Evolutionary conservation across 305 asterid species (phyloP).

Genomic region (Fraxinus latifolia): DNA sequence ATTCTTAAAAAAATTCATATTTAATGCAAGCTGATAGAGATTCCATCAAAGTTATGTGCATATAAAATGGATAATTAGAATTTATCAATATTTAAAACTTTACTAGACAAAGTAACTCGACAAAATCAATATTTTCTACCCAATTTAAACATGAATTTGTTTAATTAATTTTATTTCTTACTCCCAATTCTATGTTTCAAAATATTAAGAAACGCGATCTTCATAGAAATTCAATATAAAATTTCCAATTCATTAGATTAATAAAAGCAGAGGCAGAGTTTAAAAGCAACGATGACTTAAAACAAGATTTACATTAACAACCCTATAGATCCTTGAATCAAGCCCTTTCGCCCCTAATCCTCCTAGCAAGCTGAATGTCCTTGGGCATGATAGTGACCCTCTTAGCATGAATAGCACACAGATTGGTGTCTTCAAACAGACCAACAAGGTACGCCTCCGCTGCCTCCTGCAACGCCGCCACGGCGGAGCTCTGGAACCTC

Average conservation of each 20-base stretch:
- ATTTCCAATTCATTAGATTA: neutral
- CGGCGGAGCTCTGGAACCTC: constrained; percentile 55
- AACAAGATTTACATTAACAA: neutral
- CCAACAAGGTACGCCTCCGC: constrained; percentile 60
- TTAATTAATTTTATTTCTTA: no score
- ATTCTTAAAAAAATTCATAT: no score
- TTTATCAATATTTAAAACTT: no score
- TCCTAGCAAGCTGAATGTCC: constrained; percentile 44
- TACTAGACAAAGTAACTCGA: no score
- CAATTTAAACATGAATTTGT: no score
- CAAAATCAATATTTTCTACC: no score
- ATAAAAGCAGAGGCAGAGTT: neutral
- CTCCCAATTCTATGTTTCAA: neutral
- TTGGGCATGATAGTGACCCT: constrained; percentile 48
- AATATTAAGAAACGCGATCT: neutral
- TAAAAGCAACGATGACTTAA: neutral
- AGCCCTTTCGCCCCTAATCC: constrained; percentile 50
- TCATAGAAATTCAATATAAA: neutral
- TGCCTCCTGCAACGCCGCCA: constrained; percentile 50
- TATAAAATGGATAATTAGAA: no score
- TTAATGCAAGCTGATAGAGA: no score
- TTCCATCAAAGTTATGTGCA: no score
- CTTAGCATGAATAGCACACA: constrained; percentile 50
- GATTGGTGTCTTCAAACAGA: constrained; percentile 59
- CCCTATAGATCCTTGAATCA: neutral